These are phyloP conservation scores for Fulvia fulva DNA, from an alignment of 2,329 filamentous ascomycete species.

Conservation along the genomic window DNA sequence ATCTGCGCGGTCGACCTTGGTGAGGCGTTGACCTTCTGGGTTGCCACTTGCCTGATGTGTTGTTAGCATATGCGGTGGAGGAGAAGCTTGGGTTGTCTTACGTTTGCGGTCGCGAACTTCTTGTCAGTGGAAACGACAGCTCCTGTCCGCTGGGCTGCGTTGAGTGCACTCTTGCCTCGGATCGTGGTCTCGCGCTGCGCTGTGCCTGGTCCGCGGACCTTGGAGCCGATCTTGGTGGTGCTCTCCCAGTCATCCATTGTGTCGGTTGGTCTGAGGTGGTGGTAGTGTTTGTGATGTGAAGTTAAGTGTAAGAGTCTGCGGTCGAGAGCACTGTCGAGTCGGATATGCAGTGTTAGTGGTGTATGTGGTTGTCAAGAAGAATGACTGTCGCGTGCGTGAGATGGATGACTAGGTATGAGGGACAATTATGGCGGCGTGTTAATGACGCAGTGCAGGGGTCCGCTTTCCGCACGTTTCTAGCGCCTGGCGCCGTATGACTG, in stretches of 20 bases:
- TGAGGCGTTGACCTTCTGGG: slow-evolving; percentile 85
- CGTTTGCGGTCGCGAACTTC: slow-evolving; percentile 79
- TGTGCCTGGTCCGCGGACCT: slow-evolving; percentile 64
- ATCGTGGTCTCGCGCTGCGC: slow-evolving; percentile 79
- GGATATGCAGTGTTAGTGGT: neutral
- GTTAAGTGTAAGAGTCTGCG: neutral
- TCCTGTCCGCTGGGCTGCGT: slow-evolving; percentile 81
- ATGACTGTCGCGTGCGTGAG: neutral
- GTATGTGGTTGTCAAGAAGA: slow-evolving; percentile 2
- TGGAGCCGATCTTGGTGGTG: slow-evolving; percentile 91
- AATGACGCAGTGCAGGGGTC: neutral
- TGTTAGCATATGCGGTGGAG: neutral
- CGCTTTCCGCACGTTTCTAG: slow-evolving; percentile 1
- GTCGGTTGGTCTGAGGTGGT: slow-evolving; percentile 4
- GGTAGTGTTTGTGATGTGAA: neutral
- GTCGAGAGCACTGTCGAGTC: neutral
- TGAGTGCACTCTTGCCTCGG: slow-evolving; percentile 76
- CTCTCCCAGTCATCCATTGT: slow-evolving; percentile 71
- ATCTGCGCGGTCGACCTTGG: slow-evolving; percentile 95
- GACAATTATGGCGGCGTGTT: neutral
- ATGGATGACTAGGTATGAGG: neutral
- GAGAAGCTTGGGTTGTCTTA: slow-evolving; percentile 48
- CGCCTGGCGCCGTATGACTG: neutral
- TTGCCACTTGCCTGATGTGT: slow-evolving; percentile 29
- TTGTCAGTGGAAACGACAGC: slow-evolving; percentile 81